These are phyloP conservation scores for Diaporthe vexans DNA, from an alignment of 2,329 filamentous ascomycete species.

Conservation along the genomic window DNA sequence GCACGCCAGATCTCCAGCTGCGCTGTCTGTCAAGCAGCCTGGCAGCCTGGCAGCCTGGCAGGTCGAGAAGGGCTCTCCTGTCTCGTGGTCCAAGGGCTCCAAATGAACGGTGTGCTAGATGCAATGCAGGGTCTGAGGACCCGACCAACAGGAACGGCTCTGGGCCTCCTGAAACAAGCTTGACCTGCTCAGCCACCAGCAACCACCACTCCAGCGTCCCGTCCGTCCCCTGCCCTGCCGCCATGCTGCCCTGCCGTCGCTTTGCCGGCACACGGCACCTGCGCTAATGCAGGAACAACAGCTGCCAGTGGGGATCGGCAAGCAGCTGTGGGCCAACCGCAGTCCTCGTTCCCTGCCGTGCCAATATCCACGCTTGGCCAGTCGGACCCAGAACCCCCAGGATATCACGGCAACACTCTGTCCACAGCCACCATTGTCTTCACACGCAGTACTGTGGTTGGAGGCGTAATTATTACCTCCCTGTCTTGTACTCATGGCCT, in stretches of 20 bases:
- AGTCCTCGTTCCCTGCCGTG: not conserved
- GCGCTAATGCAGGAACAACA: constrained; percentile 41
- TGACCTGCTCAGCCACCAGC: constrained; percentile 42
- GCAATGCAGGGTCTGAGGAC: not conserved
- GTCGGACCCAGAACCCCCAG: constrained; percentile 9
- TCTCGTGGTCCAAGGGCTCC: constrained; percentile 8
- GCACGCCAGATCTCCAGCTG: no score
- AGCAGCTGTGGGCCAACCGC: constrained; percentile 22
- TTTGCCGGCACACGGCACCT: constrained; percentile 4
- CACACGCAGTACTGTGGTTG: no score
- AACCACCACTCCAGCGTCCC: constrained; percentile 7
- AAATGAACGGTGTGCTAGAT: constrained; percentile 14
- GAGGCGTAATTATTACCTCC: no score
- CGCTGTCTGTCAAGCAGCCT: no score
- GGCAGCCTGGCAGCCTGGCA: no score
- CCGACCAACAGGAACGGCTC: constrained; percentile 29
- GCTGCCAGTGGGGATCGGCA: constrained; percentile 22
- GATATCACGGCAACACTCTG: not conserved
- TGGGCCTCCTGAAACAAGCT: constrained; percentile 35
- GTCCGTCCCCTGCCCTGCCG: not conserved
- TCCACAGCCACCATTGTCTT: not conserved
- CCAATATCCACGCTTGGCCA: constrained; percentile 12
- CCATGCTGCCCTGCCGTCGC: not conserved
- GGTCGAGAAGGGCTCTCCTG: not conserved
- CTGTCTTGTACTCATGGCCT: no score